Base-by-base conservation (phyloP, 192 early-diverging fungal genomes). In the Coemansia sp. region DNA sequence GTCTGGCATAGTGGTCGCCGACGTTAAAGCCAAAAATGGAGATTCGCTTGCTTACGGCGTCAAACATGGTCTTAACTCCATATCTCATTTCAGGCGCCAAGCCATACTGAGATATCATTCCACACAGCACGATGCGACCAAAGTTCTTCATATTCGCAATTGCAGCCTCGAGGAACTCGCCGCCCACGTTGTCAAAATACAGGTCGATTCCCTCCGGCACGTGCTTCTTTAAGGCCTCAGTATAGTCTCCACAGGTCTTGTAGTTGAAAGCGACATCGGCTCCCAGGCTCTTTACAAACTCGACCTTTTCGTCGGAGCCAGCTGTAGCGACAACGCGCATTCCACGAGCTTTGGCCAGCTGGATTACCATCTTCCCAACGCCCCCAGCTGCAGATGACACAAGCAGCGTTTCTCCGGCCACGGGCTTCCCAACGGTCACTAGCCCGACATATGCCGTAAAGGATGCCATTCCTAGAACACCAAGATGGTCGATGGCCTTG, bases 181-280 rank as follows among this genome's bases (percentile, higher is more conserved):
- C n/a, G n/a, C n/a, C n/a, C n/a, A n/a, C n/a, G n/a, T 91, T 86
- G 60, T 95, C 91, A 72, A 86, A 93, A 65, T 94, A 94, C 19
- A 94, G 85, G 61, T 95, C 93, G 54, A 95, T 83, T 35, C 94
- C 92, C 6, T 89, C 71, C 22, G 94, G 93, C 28, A 85, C 86
- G 1, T 80, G 63, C 65, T 87, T 69, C 22, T 61, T 75, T 11
- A 96, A 83, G 16, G 82, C 82, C 0, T 62, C 69, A 1, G 67
- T 48, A n/a, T 67, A 42, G 42, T 64, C 60, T 13, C 78, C 80
- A 8, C 74, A n/a, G n/a, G n/a, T n/a, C n/a, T n/a, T n/a, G n/a
- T n/a, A n/a, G n/a, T n/a, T n/a, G n/a, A n/a, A n/a, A 82, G 6
- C 94, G 3, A 73, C 90, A 72, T 97, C 92, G 45, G 89, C 90